Evolutionary conservation across 345 rosid genomes (phyloP), one percentile per base, ranked within the genome.

Genomic region (Adansonia digitata): DNA sequence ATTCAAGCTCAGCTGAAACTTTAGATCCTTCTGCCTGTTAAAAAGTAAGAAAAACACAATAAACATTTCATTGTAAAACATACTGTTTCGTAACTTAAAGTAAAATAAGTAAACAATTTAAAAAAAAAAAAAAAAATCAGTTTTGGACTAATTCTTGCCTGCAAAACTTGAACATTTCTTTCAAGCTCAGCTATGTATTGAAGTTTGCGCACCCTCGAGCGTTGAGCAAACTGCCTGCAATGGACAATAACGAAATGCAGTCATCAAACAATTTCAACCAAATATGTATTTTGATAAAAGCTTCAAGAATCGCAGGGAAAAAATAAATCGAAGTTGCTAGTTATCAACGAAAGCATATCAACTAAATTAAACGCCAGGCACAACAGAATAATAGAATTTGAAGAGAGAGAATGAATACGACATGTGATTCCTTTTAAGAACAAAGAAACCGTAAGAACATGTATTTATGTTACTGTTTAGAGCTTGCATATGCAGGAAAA

Each of bases 141-240:
- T 57, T 20, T 71, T 75, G 75, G 55, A 56, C 72, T 34, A 24
- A 62, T 61, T 78, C 82, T 84, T 80, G 81, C 99, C 94, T 96
- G 97, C 80, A 96, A 92, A 83, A 89, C 88, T 84, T 96, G 98
- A 42, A 96, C 99, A 82, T 89, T 92, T 74, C 94, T 88, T 88
- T 96, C 99, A 83, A 93, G 82, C 85, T 96, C 99, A 83, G 99
- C 92, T 82, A 96, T 96, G 84, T 93, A 93, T 82, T 96, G 99
- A 77, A 96, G 98, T 83, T 96, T 96, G 26, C 99, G 91, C 29
- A 93, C 98, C 77, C 99, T 82, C 66, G 99, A 96, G 34, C 99
- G 92, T 74, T 96, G 99, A 76, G 99, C 99, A 65, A 92, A 96
- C 89, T 92, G 99, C 90, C 99, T 96, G 83, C 77, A 82, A 7